Base-by-base conservation (phyloP, 768 basidiomycete species). In the Piloderma croceum region DNA sequence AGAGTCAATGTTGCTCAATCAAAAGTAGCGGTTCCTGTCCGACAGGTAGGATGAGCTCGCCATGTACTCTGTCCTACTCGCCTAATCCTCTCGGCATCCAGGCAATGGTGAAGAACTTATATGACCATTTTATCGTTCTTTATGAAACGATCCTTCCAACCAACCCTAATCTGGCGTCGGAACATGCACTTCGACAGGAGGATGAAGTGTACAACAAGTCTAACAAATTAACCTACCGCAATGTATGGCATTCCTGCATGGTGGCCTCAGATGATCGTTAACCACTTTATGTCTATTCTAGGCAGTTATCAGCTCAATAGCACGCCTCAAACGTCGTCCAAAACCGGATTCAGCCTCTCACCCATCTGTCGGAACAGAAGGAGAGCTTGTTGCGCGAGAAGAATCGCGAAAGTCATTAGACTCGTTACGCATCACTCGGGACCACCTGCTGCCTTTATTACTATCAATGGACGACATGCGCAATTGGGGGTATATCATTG, bases 111-210 rank as follows among this genome's bases (percentile, higher is more conserved):
- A 83, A 83, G 58, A 72, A 65, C 0, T 63, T 92, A 9, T 82
- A 81, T 50, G 77, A 84, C 19, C 83, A 86, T 52, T 92, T 88
- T 52, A 47, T 66, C 22, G 65, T 78, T 18, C 64, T 92, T 3
- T 92, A 92, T 63, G 63, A 74, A 7, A 42, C 61, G 7, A 63
- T 90, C 34, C 60, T 75, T 3, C 60, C 74, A 3, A 43, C 60
- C 11, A 69, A 81, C 43, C 79, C 84, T 0, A 63, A 69, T 18
- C 58, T 92, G 15, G 84, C 89, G 1, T 64, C 80, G 1, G 80
- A 89, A 39, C 85, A 94, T 62, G 80, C 91, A 3, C 70, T 90
- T 7, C 74, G 66, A 36, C 90, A 94, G 52, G 91, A 94, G 53
- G 74, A 77, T 24, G 82, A 90, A 44, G 71, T 90, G 1, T 91